These are phyloP conservation scores for Brassica cretica DNA, from an alignment of 345 rosid species.

Conservation along the genomic window DNA sequence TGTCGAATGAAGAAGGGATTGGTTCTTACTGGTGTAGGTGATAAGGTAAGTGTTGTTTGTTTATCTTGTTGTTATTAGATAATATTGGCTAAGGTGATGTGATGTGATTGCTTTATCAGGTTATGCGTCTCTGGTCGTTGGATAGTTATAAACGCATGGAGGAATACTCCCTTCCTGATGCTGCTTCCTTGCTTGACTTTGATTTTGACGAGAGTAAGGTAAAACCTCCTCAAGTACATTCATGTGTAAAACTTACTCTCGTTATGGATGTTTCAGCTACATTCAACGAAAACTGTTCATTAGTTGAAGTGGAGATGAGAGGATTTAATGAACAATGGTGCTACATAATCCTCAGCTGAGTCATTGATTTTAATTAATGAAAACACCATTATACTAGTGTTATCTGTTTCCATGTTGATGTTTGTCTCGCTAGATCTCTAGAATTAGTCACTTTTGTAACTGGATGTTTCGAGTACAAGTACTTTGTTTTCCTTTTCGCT, in stretches of 20 bases:
- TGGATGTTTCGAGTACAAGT: not conserved
- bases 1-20: constrained; percentile 84
- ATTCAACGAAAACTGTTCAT: not conserved
- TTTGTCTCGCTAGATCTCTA: not conserved
- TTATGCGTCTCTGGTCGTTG: constrained; percentile 88
- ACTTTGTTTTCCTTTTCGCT: not conserved
- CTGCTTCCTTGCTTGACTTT: constrained; percentile 63
- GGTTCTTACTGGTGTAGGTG: constrained; percentile 92
- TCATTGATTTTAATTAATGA: not conserved
- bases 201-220: constrained; percentile 99
- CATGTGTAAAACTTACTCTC: not conserved
- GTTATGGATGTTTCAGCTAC: not conserved
- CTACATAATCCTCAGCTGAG: not conserved
- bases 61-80: not conserved
- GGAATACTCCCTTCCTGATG: constrained; percentile 67
- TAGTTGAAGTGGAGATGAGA: not conserved
- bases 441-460: not conserved
- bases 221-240: constrained; percentile 17
- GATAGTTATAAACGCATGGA: constrained; percentile 63
- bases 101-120: constrained; percentile 47
- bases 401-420: not conserved
- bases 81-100: not conserved
- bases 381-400: not conserved
- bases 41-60: constrained; percentile 52
- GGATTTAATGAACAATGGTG: not conserved